A percentile compares a stretch with the other conserved stretches of the same genome.
These are phyloP conservation scores for Podaxis carcinomalis DNA, from an alignment of 768 basidiomycete species.

Conservation along the genomic window DNA sequence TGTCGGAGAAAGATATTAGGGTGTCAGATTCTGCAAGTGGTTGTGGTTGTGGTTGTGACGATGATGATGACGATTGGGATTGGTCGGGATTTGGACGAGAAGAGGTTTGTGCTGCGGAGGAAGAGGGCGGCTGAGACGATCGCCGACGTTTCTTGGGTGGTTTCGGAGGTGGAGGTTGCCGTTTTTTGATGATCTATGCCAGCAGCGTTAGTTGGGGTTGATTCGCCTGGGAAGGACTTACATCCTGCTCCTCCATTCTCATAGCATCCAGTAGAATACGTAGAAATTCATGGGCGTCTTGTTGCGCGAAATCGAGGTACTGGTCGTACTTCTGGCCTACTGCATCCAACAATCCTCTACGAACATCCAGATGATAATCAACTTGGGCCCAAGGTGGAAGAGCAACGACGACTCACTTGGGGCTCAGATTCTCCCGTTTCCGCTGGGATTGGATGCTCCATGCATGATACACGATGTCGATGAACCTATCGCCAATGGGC, in stretches of 20 bases:
- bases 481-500: constrained; percentile 68
- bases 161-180: constrained; percentile 42
- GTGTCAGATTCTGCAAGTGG: constrained; percentile 27
- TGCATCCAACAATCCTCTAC: constrained; percentile 51
- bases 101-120: constrained; percentile 7
- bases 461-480: constrained; percentile 53
- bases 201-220: not conserved
- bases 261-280: constrained; percentile 87
- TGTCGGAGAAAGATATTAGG: constrained; percentile 75
- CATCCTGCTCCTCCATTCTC: constrained; percentile 93
- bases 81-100: constrained; percentile 8
- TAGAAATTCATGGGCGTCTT: constrained; percentile 93
- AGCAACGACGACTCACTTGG: constrained; percentile 47
- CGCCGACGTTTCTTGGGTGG: constrained; percentile 36
- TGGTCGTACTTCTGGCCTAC: constrained; percentile 89
- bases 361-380: constrained; percentile 20
- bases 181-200: constrained; percentile 73
- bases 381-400: not conserved
- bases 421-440: constrained; percentile 53
- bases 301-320: constrained; percentile 92
- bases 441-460: constrained; percentile 58
- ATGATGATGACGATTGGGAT: constrained; percentile 3
- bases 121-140: constrained; percentile 15
- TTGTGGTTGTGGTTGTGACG: constrained; percentile 12
- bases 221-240: constrained; percentile 28